These are phyloP conservation scores for Pyrenochaeta sp. DNA, from an alignment of 2,329 filamentous ascomycete genomes.

Conservation along the genomic window DNA sequence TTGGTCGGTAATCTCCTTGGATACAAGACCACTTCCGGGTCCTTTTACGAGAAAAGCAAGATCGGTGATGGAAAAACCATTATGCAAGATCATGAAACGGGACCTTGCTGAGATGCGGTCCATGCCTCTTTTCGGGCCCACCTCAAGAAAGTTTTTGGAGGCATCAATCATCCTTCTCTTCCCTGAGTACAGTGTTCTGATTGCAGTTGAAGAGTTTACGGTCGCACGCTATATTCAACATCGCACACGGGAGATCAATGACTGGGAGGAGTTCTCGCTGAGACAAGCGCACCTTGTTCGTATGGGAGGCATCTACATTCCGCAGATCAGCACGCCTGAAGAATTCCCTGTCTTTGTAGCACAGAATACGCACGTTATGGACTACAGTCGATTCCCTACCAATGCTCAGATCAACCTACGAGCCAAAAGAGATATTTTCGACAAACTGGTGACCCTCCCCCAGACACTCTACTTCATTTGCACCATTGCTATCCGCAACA, in stretches of 20 bases:
- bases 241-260: background rate
- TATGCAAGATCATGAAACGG: background rate
- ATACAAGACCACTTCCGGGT: background rate
- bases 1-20: background rate
- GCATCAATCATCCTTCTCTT: background rate
- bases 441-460: background rate
- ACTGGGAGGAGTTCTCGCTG: background rate
- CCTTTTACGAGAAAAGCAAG: background rate
- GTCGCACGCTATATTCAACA: background rate
- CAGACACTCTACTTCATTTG: conserved; percentile 1
- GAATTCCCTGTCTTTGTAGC: background rate
- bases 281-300: conserved; percentile 3
- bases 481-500: background rate
- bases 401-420: background rate
- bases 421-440: background rate
- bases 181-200: conserved; percentile 1
- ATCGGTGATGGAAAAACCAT: background rate
- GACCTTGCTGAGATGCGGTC: background rate
- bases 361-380: background rate
- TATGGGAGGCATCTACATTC: conserved; percentile 1
- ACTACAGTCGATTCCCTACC: background rate
- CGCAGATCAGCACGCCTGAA: background rate
- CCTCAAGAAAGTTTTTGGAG: background rate
- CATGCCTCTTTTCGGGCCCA: background rate
- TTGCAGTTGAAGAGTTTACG: background rate